Evolutionary conservation across 371 early-diverging fungal species (phyloP).

Genomic region (Mucor plumbeus): DNA sequence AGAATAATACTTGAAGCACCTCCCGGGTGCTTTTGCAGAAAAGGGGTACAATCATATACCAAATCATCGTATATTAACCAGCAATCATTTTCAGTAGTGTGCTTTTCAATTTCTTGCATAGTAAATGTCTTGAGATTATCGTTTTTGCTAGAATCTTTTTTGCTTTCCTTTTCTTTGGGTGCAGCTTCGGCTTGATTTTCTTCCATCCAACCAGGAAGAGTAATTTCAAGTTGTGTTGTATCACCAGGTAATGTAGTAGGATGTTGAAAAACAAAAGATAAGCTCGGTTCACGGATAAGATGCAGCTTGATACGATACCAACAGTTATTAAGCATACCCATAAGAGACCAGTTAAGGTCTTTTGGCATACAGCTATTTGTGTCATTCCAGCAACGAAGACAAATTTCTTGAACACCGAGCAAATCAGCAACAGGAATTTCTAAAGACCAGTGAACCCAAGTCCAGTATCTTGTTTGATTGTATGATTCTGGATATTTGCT

Average conservation of each 20-base stretch:
- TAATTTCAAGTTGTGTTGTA: neutral
- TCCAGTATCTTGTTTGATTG: conserved; percentile 59
- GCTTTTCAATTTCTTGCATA: conserved; percentile 58
- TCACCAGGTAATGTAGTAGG: conserved; percentile 44
- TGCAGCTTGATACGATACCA: conserved; percentile 66
- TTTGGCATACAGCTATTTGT: conserved; percentile 77
- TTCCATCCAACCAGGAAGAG: conserved; percentile 23
- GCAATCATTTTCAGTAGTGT: conserved; percentile 59
- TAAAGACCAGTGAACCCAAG: conserved; percentile 75
- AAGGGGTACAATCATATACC: conserved; percentile 83
- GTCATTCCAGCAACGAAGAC: conserved; percentile 78
- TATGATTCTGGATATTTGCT: conserved; percentile 28
- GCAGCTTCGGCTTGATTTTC: conserved; percentile 23
- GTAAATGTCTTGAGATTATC: conserved; percentile 55
- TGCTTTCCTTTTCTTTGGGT: conserved; percentile 37
- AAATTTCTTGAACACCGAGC: conserved; percentile 57
- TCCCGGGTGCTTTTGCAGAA: conserved; percentile 59
- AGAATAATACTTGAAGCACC: conserved; percentile 61
- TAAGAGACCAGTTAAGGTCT: conserved; percentile 78
- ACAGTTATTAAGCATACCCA: conserved; percentile 86
- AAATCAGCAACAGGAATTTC: conserved; percentile 53
- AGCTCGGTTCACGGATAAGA: conserved; percentile 27
- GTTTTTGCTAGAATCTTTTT: neutral
- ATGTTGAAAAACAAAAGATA: conserved; percentile 52
- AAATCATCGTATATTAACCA: conserved; percentile 79